These are phyloP conservation scores for Phytophthora brassicae DNA, from an alignment of 352 stramenopile species.

Conservation along the genomic window DNA sequence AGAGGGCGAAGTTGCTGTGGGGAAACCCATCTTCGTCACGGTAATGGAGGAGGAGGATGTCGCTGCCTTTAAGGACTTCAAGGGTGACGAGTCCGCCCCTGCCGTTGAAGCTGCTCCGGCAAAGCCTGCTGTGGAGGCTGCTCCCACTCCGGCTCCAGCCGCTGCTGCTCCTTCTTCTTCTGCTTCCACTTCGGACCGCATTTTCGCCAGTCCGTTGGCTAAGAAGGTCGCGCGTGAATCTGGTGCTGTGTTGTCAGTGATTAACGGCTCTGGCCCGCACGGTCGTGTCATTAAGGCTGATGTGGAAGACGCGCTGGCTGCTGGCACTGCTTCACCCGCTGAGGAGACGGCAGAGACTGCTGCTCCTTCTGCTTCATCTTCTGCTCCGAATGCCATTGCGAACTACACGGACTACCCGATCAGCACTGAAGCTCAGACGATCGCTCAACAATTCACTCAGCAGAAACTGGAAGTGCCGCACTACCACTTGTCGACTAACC, in stretches of 20 bases:
- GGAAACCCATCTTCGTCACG: slow-evolving; percentile 71
- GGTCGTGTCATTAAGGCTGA: slow-evolving; percentile 95
- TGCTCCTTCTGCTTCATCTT: slow-evolving; percentile 23
- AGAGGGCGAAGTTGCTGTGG: slow-evolving; percentile 83
- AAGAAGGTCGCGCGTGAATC: slow-evolving; percentile 89
- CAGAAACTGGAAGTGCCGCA: slow-evolving; percentile 96
- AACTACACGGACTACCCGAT: slow-evolving; percentile 95
- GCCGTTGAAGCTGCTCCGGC: slow-evolving; percentile 28
- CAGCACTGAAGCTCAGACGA: slow-evolving; percentile 67
- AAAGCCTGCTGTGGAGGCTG: slow-evolving; percentile 4
- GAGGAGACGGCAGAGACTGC: slow-evolving; percentile 30
- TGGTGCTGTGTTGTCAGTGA: slow-evolving; percentile 60
- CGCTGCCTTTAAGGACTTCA: slow-evolving; percentile 59
- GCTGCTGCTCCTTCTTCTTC: slow-evolving; percentile 22
- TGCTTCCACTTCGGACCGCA: slow-evolving; percentile 55
- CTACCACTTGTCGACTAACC: slow-evolving; percentile 97
- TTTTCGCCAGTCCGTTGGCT: slow-evolving; percentile 95
- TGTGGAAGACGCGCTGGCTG: slow-evolving; percentile 90
- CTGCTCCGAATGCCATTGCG: slow-evolving; percentile 43
- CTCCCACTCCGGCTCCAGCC: slow-evolving; percentile 17
- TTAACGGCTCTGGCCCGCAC: slow-evolving; percentile 82
- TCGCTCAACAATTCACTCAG: slow-evolving; percentile 89
- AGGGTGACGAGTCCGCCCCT: slow-evolving; percentile 34
- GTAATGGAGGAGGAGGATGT: slow-evolving; percentile 59
- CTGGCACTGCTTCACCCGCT: slow-evolving; percentile 38